A percentile compares a stretch with the other conserved stretches of the same genome.
Conservation (phyloP, 371 early-diverging fungal genomes). For the Capniomyces stellatus region DNA sequence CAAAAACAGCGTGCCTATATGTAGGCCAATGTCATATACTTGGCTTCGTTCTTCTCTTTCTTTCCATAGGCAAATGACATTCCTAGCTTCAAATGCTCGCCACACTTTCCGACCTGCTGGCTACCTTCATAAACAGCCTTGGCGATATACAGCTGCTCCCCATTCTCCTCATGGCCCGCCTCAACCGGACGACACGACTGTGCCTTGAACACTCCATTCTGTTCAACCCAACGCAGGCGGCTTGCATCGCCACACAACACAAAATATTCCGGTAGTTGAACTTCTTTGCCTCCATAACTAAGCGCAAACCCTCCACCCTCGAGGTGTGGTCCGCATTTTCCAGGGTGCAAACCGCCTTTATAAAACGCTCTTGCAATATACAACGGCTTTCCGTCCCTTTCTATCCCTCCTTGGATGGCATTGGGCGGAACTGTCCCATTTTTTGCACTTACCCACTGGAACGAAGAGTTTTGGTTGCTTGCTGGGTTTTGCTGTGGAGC, state of each 20-base stretch:
- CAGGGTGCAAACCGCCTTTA: constrained; percentile 31
- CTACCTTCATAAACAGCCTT: constrained; percentile 20
- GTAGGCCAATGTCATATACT: constrained; percentile 4
- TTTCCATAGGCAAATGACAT: constrained; percentile 16
- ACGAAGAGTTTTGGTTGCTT: too few species aligned
- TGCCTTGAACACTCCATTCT: constrained; percentile 11
- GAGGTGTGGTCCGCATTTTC: constrained; percentile 26
- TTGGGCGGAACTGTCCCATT: constrained; percentile 24
- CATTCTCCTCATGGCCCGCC: constrained; percentile 28
- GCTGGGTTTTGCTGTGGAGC: background rate
- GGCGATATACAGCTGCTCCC: constrained; percentile 26
- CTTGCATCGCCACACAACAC: constrained; percentile 29
- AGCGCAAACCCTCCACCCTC: constrained; percentile 24
- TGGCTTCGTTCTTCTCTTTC: constrained; percentile 7
- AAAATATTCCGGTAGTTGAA: constrained; percentile 23
- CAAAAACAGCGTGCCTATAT: background rate
- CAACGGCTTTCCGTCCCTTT: constrained; percentile 27
- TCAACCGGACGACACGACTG: constrained; percentile 14
- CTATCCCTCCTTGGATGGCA: constrained; percentile 29
- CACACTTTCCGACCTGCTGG: constrained; percentile 27
- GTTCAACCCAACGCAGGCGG: constrained; percentile 25
- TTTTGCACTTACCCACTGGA: constrained; percentile 23
- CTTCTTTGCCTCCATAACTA: constrained; percentile 25
- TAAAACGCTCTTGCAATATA: constrained; percentile 27
- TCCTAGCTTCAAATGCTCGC: constrained; percentile 16